Conservation (phyloP, 768 basidiomycete genomes). For the Suillus spraguei region DNA sequence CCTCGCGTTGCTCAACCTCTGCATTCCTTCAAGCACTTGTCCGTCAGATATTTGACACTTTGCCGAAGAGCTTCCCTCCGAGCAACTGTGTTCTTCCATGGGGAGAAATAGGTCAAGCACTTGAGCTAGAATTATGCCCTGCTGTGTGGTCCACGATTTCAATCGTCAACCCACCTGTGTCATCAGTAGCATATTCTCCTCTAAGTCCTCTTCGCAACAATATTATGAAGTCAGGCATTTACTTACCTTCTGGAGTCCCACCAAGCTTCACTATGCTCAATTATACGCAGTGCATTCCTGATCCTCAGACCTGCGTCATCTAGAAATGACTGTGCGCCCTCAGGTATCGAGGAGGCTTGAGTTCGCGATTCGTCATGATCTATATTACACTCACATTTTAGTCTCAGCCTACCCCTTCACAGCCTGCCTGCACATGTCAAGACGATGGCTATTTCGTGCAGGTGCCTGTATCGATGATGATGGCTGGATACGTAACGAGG, state of each 20-base stretch:
- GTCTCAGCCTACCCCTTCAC: background rate
- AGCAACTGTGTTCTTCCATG: constrained; percentile 76
- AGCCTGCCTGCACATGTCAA: background rate
- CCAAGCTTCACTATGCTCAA: constrained; percentile 63
- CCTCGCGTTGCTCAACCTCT: constrained; percentile 62
- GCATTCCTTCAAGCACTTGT: constrained; percentile 71
- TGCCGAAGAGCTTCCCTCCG: constrained; percentile 70
- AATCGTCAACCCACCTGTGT: constrained; percentile 78
- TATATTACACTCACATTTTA: constrained; percentile 33
- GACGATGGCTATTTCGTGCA: background rate
- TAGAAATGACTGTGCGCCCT: constrained; percentile 76
- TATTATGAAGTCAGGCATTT: constrained; percentile 69
- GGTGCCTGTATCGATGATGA: background rate
- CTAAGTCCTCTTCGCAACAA: constrained; percentile 61
- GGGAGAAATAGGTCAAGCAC: constrained; percentile 76
- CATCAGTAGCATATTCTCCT: constrained; percentile 64
- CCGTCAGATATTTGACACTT: constrained; percentile 42
- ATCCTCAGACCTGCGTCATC: constrained; percentile 55
- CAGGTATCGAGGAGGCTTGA: constrained; percentile 51
- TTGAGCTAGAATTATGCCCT: constrained; percentile 70
- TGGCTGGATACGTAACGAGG: background rate
- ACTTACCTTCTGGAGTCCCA: constrained; percentile 70
- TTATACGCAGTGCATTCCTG: constrained; percentile 55
- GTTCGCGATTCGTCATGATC: constrained; percentile 47
- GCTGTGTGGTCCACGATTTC: constrained; percentile 75